Percentiles rank a stretch among this genome's conserved stretches.
phyloP scores from a whole-genome alignment of 2,329 filamentous ascomycete genomes.

The Botrytis fabae region DNA sequence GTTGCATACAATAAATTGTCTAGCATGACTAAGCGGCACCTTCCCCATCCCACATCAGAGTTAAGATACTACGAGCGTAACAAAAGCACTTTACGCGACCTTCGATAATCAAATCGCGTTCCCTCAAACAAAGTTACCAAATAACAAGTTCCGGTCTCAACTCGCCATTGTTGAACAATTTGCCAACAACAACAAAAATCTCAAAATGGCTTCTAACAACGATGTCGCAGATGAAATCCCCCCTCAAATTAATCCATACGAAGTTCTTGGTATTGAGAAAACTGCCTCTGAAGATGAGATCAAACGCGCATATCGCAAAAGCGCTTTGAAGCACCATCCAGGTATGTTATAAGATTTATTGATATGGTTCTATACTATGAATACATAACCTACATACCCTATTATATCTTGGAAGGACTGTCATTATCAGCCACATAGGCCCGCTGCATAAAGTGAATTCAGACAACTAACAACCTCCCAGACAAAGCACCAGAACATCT shows the following conservation, averaged over 20 bases:
- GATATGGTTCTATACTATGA: not conserved
- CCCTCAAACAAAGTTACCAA: constrained; percentile 2
- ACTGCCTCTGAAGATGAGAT: constrained; percentile 75
- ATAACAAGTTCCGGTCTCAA: not conserved
- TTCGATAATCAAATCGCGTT: constrained; percentile 14
- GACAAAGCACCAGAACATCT: constrained; percentile 74
- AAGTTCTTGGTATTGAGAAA: constrained; percentile 70
- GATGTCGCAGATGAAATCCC: constrained; percentile 36
- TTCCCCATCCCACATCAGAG: not conserved
- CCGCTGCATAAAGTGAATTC: not conserved
- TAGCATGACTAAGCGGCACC: not conserved
- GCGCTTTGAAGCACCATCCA: constrained; percentile 83
- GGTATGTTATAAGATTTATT: constrained; percentile 51
- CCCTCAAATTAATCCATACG: constrained; percentile 68
- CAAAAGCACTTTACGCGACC: constrained; percentile 19
- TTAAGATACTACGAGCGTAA: not conserved
- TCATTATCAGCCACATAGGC: not conserved
- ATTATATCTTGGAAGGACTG: no score
- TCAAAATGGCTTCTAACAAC: constrained; percentile 28
- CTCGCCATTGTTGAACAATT: not conserved
- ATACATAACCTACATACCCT: not conserved
- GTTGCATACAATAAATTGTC: no score
- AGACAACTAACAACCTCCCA: constrained; percentile 40
- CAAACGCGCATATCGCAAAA: constrained; percentile 88
- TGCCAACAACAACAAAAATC: not conserved